phyloP scores from a whole-genome alignment of 371 early-diverging fungal genomes.

The Nematocida ausubeli region DNA sequence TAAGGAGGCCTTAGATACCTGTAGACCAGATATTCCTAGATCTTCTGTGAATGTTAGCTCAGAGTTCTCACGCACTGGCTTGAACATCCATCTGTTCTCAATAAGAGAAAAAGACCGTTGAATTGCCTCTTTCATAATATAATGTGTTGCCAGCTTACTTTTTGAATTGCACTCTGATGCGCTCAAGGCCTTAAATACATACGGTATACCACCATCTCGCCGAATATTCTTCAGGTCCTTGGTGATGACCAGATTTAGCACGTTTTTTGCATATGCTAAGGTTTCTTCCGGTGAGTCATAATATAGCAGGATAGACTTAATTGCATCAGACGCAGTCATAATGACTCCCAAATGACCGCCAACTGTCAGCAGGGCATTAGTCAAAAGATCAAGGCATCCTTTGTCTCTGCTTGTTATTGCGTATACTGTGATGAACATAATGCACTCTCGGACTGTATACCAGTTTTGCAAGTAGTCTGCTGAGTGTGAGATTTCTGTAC shows the following conservation, averaged over 20 bases:
- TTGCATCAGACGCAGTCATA: slow-evolving; percentile 27
- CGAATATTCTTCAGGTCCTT: slow-evolving; percentile 48
- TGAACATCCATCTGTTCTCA: not conserved
- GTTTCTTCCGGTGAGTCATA: not conserved
- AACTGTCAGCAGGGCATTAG: slow-evolving; percentile 16
- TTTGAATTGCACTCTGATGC: slow-evolving; percentile 29
- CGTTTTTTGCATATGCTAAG: not conserved
- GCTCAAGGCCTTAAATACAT: slow-evolving; percentile 41
- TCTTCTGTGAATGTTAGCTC: not conserved
- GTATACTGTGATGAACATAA: slow-evolving; percentile 10
- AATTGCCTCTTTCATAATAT: slow-evolving; percentile 15
- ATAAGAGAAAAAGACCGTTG: slow-evolving; percentile 12
- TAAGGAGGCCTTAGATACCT: not conserved
- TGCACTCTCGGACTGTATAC: slow-evolving; percentile 39
- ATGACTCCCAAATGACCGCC: slow-evolving; percentile 47
- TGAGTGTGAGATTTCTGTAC: not conserved
- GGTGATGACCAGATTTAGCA: not conserved
- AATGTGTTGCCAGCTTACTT: slow-evolving; percentile 21
- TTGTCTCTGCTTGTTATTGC: not conserved
- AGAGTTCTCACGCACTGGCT: not conserved
- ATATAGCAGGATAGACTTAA: slow-evolving; percentile 23
- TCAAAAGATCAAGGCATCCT: not conserved
- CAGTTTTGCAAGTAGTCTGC: slow-evolving; percentile 9
- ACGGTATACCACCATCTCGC: slow-evolving; percentile 52
- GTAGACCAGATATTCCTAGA: not conserved